phyloP scores from a whole-genome alignment of 2,329 filamentous ascomycete genomes.

The Fusarium compactum region DNA sequence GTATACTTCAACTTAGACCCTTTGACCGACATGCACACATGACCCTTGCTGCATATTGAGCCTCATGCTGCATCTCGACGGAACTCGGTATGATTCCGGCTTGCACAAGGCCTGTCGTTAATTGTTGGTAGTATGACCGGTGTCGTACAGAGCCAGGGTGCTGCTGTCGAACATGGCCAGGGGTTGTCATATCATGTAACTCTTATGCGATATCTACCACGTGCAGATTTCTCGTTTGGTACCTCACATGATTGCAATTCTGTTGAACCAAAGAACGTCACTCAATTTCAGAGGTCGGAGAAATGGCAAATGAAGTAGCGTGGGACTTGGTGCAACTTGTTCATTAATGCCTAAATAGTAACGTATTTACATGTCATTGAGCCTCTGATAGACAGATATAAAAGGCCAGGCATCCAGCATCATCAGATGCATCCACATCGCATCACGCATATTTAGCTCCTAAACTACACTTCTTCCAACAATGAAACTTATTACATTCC shows the following conservation, averaged over 20 bases:
- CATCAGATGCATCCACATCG: not conserved
- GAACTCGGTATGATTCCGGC: not conserved
- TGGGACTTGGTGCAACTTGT: not conserved
- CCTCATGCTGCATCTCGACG: not conserved
- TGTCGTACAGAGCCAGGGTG: not conserved
- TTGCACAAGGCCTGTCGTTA: not conserved
- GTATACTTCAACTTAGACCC: not conserved
- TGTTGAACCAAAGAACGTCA: not conserved
- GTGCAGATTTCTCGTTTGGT: not conserved
- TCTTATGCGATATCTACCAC: not conserved
- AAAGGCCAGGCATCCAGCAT: not conserved
- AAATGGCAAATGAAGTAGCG: not conserved
- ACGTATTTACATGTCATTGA: fast-evolving
- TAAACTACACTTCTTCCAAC: not conserved
- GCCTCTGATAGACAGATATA: not conserved
- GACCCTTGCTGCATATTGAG: not conserved
- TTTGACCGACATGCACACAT: not conserved
- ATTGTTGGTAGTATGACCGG: not conserved
- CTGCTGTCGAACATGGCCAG: not conserved
- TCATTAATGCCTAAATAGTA: not conserved
- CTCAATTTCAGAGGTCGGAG: not conserved
- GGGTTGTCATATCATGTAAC: not conserved
- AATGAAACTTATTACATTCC: not conserved
- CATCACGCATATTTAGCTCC: not conserved
- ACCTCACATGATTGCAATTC: not conserved